These are phyloP conservation scores for Penicillium coffeae DNA, from an alignment of 495 filamentous ascomycete species.

Conservation along the genomic window DNA sequence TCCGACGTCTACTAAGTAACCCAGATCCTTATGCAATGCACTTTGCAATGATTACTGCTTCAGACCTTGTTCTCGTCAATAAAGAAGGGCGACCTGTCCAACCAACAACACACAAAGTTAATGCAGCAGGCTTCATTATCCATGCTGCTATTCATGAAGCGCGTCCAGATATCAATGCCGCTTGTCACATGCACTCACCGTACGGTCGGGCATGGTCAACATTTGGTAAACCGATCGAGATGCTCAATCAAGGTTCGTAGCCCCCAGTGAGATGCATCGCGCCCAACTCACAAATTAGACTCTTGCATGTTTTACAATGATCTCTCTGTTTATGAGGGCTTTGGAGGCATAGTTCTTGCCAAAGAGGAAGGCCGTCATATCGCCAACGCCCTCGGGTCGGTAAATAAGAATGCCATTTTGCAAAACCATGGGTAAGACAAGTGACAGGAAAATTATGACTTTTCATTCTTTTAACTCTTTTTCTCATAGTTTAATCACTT, in stretches of 20 bases:
- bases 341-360: background rate
- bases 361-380: background rate
- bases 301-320: background rate
- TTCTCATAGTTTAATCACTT: slow-evolving; percentile 49
- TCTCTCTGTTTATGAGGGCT: background rate
- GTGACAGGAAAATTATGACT: slow-evolving; percentile 48
- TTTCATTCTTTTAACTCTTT: slow-evolving; percentile 7
- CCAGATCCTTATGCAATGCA: slow-evolving; percentile 22
- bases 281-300: slow-evolving; percentile 28
- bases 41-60: slow-evolving; percentile 31
- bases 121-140: slow-evolving; percentile 59
- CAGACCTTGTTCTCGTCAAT: slow-evolving; percentile 39
- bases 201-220: slow-evolving; percentile 22
- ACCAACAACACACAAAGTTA: slow-evolving; percentile 35
- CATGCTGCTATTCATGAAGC: slow-evolving; percentile 31
- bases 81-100: slow-evolving; percentile 35
- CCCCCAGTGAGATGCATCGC: slow-evolving; percentile 28
- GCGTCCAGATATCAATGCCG: slow-evolving; percentile 33
- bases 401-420: slow-evolving; percentile 33
- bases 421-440: background rate
- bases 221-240: slow-evolving; percentile 28
- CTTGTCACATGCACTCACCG: slow-evolving; percentile 28
- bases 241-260: slow-evolving; percentile 21
- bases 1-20: background rate
- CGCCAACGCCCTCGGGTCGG: slow-evolving; percentile 30